Evolutionary conservation across 371 early-diverging fungal genomes (phyloP), one percentile per base, ranked within the genome.

Genomic region (Haplosporangium sp.): DNA sequence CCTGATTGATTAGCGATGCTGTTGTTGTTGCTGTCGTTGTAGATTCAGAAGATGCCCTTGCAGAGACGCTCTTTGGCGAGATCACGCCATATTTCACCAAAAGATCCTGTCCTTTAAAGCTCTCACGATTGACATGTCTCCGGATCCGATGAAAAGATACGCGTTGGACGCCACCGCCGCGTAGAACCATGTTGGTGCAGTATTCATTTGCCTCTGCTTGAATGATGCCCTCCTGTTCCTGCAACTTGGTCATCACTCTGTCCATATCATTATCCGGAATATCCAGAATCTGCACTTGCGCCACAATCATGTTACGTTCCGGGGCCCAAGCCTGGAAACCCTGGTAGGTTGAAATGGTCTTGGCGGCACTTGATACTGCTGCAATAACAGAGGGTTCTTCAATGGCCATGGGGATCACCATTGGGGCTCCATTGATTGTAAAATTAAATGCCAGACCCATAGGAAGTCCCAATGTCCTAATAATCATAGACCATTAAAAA

Each of bases 381-480:
- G 92, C 92, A 11, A 92, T 83, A 41, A 92, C 91, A 13, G 90
- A 89, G 2, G 92, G 91, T 62, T 92, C 92, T 70, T 92, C 92
- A n/a, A 90, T 86, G n/a, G 87, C 89, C 91, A 92, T 90, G 4
- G 92, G 92, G 20, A 91, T 84, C 20, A 89, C 86, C 8, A 82
- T 61, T 3, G 86, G 83, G 2, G 62, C 62, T 5, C 74, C 82
- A 72, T 92, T 87, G 81, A 92, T 90, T 23, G 82, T 80, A 55
- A 91, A 88, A 79, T 91, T 89, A 50, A 91, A 81, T 0, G 86
- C 91, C 13, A 92, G 81, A 9, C 91, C 91, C 50, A 92, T 70
- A 1, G 92, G 92, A 9, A 92, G 64, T 40, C 90, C 91, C 64
- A 90, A 58, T 10, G 87, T 90, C 40, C 90, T 89, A 53, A 16